Conservation (phyloP, 176 grass and related monocot species). For the Phoenix roebelenii region DNA sequence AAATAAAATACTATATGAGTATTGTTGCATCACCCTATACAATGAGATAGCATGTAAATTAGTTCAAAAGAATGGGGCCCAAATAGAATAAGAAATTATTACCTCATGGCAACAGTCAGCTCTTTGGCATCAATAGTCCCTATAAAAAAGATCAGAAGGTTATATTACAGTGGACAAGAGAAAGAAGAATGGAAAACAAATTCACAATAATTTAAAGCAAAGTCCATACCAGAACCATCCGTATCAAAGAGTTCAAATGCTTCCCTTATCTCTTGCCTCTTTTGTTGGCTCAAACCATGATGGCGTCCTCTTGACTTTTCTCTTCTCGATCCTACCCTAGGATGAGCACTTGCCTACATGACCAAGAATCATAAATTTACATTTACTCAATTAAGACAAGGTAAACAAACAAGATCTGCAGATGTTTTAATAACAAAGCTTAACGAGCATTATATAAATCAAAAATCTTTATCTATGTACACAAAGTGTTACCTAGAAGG, state of each 20-base stretch:
- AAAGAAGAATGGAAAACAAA: neutral
- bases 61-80: too few relatives aligned
- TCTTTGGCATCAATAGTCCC: slow-evolving; percentile 68
- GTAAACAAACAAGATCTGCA: too few relatives aligned
- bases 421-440: too few relatives aligned
- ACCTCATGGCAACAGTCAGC: slow-evolving; percentile 77
- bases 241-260: slow-evolving; percentile 78
- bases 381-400: neutral
- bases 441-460: too few relatives aligned
- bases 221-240: slow-evolving; percentile 54
- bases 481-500: too few relatives aligned
- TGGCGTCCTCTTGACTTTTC: slow-evolving; percentile 39
- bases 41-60: slow-evolving; percentile 4
- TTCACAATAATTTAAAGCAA: neutral
- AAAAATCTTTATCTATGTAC: too few relatives aligned
- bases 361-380: slow-evolving; percentile 1
- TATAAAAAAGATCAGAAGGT: slow-evolving; percentile 8
- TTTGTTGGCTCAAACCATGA: slow-evolving; percentile 50
- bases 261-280: slow-evolving; percentile 69
- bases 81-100: neutral
- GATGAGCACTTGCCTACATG: slow-evolving; percentile 14
- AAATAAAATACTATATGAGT: slow-evolving; percentile 10
- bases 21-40: slow-evolving; percentile 3
- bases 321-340: slow-evolving; percentile 31
- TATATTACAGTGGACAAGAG: neutral